phyloP scores from a whole-genome alignment of 495 filamentous ascomycete genomes.

The Neurospora sp. region DNA sequence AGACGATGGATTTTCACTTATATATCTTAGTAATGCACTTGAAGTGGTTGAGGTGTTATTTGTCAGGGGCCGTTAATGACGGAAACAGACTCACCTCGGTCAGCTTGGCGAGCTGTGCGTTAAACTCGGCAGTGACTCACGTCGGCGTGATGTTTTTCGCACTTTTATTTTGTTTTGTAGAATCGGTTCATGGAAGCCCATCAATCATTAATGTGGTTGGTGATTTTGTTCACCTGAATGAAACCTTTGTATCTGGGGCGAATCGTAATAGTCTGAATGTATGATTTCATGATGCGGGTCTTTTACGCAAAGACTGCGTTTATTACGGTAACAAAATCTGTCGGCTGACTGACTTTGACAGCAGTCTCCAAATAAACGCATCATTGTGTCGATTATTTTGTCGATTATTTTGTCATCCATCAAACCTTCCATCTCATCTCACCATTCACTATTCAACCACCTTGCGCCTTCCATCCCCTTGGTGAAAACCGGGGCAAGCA shows the following conservation, averaged over 20 bases:
- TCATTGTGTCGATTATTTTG: not conserved
- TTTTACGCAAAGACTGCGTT: not conserved
- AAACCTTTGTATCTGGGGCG: not conserved
- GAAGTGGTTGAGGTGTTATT: no score
- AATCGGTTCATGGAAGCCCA: no score
- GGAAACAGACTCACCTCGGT: not conserved
- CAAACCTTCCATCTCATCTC: no score
- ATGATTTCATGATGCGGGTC: not conserved
- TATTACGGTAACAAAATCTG: not conserved
- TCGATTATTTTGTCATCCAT: no score
- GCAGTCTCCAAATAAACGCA: no score
- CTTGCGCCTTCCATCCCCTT: no score
- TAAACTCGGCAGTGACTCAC: not conserved
- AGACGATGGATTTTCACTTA: not conserved
- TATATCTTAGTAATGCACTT: not conserved
- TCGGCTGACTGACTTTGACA: not conserved
- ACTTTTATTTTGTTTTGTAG: not conserved
- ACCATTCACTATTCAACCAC: no score
- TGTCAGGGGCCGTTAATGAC: no score
- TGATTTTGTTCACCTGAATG: not conserved
- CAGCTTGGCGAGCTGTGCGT: not conserved
- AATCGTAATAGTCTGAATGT: not conserved
- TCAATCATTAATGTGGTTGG: not conserved
- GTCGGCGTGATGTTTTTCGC: not conserved
- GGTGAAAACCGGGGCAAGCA: no score